Evolutionary conservation across 495 filamentous ascomycete species (phyloP).

Genomic region (Chaetomidium leptoderma): DNA sequence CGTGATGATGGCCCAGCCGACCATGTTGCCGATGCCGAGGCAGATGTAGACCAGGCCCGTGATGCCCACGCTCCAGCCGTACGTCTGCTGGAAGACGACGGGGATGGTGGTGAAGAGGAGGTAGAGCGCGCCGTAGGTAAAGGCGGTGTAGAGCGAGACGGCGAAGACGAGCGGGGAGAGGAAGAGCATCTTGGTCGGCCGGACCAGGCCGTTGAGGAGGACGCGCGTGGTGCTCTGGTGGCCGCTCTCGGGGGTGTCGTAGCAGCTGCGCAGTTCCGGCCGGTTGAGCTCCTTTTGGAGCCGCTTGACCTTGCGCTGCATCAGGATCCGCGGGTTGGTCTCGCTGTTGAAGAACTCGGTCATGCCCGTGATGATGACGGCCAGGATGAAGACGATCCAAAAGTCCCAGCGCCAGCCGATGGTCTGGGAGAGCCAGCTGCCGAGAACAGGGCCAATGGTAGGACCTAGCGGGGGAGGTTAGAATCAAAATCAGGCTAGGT

Average conservation of each 20-base stretch:
- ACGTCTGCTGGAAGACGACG: slow-evolving; percentile 53
- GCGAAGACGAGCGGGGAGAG: slow-evolving; percentile 62
- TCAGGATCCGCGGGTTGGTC: slow-evolving; percentile 51
- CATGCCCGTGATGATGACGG: slow-evolving; percentile 35
- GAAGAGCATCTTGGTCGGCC: slow-evolving; percentile 54
- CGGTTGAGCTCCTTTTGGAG: slow-evolving; percentile 38
- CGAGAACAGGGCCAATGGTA: slow-evolving; percentile 49
- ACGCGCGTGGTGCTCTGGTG: slow-evolving; percentile 23
- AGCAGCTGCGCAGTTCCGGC: slow-evolving; percentile 36
- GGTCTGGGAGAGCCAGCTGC: slow-evolving; percentile 51
- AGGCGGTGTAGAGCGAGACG: slow-evolving; percentile 68
- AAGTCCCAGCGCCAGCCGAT: slow-evolving; percentile 60
- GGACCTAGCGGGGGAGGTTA: slow-evolving; percentile 34
- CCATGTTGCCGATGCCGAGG: slow-evolving; percentile 43
- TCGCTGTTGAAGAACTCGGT: slow-evolving; percentile 52
- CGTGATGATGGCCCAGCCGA: slow-evolving; percentile 33
- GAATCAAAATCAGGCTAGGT: not conserved
- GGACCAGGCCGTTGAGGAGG: slow-evolving; percentile 44
- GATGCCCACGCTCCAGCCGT: slow-evolving; percentile 38
- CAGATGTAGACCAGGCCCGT: slow-evolving; percentile 46
- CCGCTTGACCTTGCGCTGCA: slow-evolving; percentile 46
- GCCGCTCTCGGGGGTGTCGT: slow-evolving; percentile 21
- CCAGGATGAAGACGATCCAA: slow-evolving; percentile 54
- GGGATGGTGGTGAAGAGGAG: slow-evolving; percentile 72
- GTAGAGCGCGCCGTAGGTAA: slow-evolving; percentile 72